phyloP scores from a whole-genome alignment of 2,329 filamentous ascomycete species.

The Eutypella sp. region DNA sequence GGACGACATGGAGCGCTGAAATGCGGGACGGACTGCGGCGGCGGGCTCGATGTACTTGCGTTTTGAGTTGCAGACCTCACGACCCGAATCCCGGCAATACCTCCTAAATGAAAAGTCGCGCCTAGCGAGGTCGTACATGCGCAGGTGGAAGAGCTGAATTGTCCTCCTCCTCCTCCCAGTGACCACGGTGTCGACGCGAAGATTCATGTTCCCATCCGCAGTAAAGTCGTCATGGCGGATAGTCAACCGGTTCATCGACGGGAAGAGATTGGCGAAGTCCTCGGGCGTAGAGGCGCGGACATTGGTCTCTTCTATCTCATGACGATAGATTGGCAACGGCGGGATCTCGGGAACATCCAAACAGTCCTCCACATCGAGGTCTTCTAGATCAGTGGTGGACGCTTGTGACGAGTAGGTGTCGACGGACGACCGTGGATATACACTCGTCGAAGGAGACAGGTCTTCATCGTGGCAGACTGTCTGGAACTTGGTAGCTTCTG shows the following conservation, averaged over 20 bases:
- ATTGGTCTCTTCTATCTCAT: constrained; percentile 58
- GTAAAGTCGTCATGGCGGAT: constrained; percentile 91
- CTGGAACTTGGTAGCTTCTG: constrained; percentile 14
- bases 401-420: constrained; percentile 75
- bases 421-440: constrained; percentile 55
- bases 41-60: constrained; percentile 60
- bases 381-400: constrained; percentile 53
- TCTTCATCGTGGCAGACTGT: constrained; percentile 25
- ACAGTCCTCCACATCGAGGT: constrained; percentile 29
- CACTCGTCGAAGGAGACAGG: constrained; percentile 35
- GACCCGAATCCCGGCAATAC: constrained; percentile 88
- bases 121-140: constrained; percentile 85
- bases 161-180: constrained; percentile 62
- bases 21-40: constrained; percentile 30
- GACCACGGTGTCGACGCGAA: constrained; percentile 78
- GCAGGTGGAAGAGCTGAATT: constrained; percentile 79
- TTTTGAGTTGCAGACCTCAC: constrained; percentile 84
- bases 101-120: constrained; percentile 86
- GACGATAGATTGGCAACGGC: constrained; percentile 53
- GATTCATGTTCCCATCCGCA: constrained; percentile 91
- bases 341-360: constrained; percentile 39
- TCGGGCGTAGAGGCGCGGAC: constrained; percentile 73
- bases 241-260: constrained; percentile 71
- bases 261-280: constrained; percentile 81
- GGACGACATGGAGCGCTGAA: constrained; percentile 43